Conservation (phyloP, 352 stramenopile genomes). For the Chrysophaeum taylorii region DNA sequence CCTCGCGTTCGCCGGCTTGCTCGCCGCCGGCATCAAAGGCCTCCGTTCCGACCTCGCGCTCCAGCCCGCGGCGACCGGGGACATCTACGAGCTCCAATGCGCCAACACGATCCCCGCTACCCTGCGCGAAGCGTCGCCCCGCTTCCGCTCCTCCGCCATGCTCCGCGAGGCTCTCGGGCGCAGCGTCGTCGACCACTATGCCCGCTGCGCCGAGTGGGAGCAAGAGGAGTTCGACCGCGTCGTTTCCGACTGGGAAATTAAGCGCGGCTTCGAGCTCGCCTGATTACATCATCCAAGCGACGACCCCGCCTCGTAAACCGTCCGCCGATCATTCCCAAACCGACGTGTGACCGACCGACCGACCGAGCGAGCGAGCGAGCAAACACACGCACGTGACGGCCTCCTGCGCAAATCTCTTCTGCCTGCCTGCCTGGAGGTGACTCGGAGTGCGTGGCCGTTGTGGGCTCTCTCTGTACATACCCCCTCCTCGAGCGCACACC, state of each 20-base stretch:
- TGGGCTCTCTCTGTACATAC: too few relatives aligned
- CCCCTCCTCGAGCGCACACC: too few relatives aligned
- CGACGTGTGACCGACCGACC: too few relatives aligned
- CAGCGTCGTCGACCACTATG: conserved; percentile 21
- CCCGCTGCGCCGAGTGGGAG: conserved; percentile 18
- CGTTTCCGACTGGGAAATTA: conserved; percentile 22
- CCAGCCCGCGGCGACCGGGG: conserved; percentile 15
- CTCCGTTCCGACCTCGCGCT: conserved; percentile 14
- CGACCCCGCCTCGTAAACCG: too few relatives aligned
- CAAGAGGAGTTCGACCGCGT: conserved; percentile 16
- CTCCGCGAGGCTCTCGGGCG: conserved; percentile 8
- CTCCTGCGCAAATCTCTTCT: too few relatives aligned
- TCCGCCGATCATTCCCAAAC: too few relatives aligned
- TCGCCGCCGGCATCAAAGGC: conserved; percentile 19
- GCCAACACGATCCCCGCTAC: background rate
- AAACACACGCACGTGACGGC: too few relatives aligned
- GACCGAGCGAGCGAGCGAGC: too few relatives aligned
- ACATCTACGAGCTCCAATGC: conserved; percentile 12
- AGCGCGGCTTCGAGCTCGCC: conserved; percentile 25
- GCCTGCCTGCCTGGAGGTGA: too few relatives aligned
- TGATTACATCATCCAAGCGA: too few relatives aligned
- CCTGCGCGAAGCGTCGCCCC: conserved; percentile 7
- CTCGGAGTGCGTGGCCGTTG: too few relatives aligned
- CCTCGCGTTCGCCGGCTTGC: conserved; percentile 18
- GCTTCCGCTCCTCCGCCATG: conserved; percentile 10